phyloP scores from a whole-genome alignment of 306 rosid species.

The Cyamopsis tetragonoloba region DNA sequence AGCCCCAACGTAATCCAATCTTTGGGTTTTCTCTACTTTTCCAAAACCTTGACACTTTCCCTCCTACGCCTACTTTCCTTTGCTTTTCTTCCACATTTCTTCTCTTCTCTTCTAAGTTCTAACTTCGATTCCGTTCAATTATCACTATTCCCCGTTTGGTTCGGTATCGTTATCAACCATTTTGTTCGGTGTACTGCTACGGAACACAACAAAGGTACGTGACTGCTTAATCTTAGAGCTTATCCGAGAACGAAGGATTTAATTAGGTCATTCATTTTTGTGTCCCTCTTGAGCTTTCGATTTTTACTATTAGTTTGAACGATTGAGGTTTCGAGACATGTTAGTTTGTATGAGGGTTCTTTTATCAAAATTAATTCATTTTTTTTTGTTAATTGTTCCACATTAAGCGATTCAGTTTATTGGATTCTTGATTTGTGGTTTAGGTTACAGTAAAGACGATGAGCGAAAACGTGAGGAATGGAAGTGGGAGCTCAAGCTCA shows the following conservation, averaged over 20 bases:
- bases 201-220: background rate
- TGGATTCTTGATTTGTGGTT: background rate
- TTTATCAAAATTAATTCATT: background rate
- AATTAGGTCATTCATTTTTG: background rate
- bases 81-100: background rate
- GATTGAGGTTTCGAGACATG: background rate
- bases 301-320: background rate
- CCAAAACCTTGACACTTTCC: constrained; percentile 1
- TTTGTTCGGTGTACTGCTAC: background rate
- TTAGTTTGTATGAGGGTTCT: no score
- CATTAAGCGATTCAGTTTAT: background rate
- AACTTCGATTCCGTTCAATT: background rate
- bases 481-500: constrained; percentile 92
- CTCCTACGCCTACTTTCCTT: constrained; percentile 3
- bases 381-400: background rate
- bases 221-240: background rate
- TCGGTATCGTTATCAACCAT: background rate
- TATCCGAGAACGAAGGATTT: background rate
- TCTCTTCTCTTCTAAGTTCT: constrained; percentile 6
- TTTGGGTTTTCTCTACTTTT: background rate
- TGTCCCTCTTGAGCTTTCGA: background rate
- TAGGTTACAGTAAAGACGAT: no score
- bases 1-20: no score
- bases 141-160: background rate
- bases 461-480: constrained; percentile 58